Evolutionary conservation across 1,139 yeast species (phyloP), one percentile per base, ranked within the genome.

Genomic region (Geotrichum candidum): DNA sequence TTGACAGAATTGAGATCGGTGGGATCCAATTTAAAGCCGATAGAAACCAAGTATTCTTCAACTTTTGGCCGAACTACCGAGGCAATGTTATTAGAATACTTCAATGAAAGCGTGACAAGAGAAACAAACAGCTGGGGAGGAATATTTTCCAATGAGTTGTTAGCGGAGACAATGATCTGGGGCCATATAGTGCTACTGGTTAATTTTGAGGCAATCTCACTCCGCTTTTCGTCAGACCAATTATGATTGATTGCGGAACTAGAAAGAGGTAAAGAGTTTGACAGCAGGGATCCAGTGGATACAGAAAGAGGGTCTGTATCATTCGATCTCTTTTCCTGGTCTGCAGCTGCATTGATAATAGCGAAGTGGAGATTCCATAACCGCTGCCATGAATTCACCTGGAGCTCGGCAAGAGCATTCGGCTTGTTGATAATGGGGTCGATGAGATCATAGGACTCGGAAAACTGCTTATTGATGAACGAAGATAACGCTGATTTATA

Each of bases 331-430:
- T 25, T 45, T 29, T 29, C 41, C 27, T 62, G 62, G 18, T 62
- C 61, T 5, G 57, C 60, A 15, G 64, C 64, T 11, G 55, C 48
- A 11, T 56, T 59, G 10, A 62, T 35, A 13, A 62, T 54, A 5
- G 64, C 64, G 31, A 62, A 29, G 27, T 62, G 53, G 11, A 62
- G 51, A 48, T 62, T 62, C 64, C 64, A 62, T 25, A 62, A 48
- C n/a, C 61, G 48, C 15, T 29, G 31, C 61, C 61, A 56, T 27
- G 41, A 7, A n/a, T 15, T 27, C 13, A 22, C 11, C 15, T 53
- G 22, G 29, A 56, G 6, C 13, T 38, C 45, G 15, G 15, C 45
- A 31, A 18, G 41, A 31, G 33, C 55, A 15, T 18, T 29, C 13
- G 56, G 15, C 22, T 38, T n/a, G 25, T 55, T 23, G 5, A 62